Evolutionary conservation across 208 protist species (phyloP), one percentile per base, ranked within the genome.

Genomic region (Herpetomonas tarakana): DNA sequence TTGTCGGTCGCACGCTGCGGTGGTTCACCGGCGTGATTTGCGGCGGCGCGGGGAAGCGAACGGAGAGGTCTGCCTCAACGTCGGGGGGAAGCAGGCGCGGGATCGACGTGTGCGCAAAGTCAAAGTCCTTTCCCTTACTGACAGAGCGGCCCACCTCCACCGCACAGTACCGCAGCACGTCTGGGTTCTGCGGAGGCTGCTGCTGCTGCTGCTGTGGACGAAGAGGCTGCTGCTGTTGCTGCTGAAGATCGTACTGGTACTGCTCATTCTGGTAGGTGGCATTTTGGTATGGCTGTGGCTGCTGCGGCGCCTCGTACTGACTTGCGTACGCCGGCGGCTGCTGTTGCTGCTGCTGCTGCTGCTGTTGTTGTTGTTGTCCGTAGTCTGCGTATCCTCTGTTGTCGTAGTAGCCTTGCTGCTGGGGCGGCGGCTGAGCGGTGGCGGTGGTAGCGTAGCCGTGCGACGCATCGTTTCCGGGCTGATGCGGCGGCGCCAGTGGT

Each of bases 1-100:
- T 78, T 1, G 88, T 94, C 24, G 84, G 79, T 9, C 84, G 77
- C 60, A 92, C 65, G 6, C 61, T 71, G 16, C 67, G n/a, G n/a
- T 70, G 77, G 47, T 29, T 83, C 2, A 75, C 66, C 1, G 84
- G 68, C 1, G 50, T 53, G 30, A 94, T 85, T 60, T 88, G 74
- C 46, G 62, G 27, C 18, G 75, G 73, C 4, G 79, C 63, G 21
- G 65, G 67, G 6, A 60, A 27, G 14, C 65, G 38, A 30, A 68
- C 58, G 30, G 45, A 31, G 31, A 94, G 68, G 49, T 92, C 82
- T 14, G 87, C 69, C 51, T 72, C 62, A 14, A 94, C 65, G 50
- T 92, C 71, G 27, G 71, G 57, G 12, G 81, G 78, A 53, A 78
- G 68, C 31, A 92, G 72, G n/a, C 84, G 77, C 6, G 88, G 88